A percentile compares a stretch with the other conserved stretches of the same genome.
These are phyloP conservation scores for Pythium diclinum DNA, from an alignment of 352 stramenopile genomes.

Conservation along the genomic window DNA sequence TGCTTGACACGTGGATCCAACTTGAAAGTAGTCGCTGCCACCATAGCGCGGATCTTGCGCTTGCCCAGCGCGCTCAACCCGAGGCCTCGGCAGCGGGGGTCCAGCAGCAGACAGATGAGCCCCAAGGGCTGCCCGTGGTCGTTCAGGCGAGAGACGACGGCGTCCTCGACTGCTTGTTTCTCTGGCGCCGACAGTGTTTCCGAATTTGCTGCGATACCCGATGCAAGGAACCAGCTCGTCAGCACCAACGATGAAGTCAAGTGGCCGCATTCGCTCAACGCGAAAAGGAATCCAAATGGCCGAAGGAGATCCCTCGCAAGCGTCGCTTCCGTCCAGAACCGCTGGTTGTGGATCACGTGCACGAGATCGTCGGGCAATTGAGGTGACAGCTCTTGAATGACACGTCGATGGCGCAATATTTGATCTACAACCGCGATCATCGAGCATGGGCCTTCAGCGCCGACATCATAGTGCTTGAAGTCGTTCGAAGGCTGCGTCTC, in stretches of 20 bases:
- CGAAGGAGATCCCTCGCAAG: slow-evolving; percentile 20
- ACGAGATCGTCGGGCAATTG: not conserved
- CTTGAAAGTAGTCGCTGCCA: slow-evolving; percentile 20
- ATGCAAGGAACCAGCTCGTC: slow-evolving; percentile 31
- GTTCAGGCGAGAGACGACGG: slow-evolving; percentile 25
- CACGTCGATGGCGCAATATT: not conserved
- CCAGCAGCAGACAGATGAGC: slow-evolving; percentile 35
- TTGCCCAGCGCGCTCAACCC: slow-evolving; percentile 34
- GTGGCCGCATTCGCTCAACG: slow-evolving; percentile 30
- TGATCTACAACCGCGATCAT: slow-evolving; percentile 4
- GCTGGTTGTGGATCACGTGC: slow-evolving; percentile 8
- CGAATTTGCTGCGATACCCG: slow-evolving; percentile 16
- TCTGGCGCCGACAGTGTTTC: slow-evolving; percentile 16
- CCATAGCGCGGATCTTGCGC: slow-evolving; percentile 28
- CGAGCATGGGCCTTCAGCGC: not conserved
- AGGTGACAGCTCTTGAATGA: not conserved
- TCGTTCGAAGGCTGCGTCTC: not conserved
- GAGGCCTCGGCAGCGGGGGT: slow-evolving; percentile 35
- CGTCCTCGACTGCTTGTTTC: slow-evolving; percentile 24
- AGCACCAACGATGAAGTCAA: slow-evolving; percentile 32
- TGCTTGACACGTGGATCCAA: slow-evolving; percentile 22
- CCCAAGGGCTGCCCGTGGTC: slow-evolving; percentile 24
- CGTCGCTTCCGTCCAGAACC: slow-evolving; percentile 30
- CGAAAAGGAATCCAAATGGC: slow-evolving; percentile 28
- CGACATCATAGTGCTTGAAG: not conserved